These are phyloP conservation scores for Gastrolobium bilobum DNA, from an alignment of 306 rosid species.

Conservation along the genomic window DNA sequence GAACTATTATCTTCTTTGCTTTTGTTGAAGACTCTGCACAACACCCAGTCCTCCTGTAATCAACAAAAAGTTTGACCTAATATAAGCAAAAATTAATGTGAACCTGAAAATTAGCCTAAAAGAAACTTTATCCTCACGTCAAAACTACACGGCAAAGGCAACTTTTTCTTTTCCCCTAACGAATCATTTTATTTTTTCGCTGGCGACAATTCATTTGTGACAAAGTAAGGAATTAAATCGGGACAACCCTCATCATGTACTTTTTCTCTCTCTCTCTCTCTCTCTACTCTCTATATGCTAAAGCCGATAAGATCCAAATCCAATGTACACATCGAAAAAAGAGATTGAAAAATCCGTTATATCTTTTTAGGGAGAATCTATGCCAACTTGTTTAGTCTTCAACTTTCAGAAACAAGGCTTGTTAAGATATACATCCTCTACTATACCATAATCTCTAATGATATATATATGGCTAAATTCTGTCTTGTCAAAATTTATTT, in stretches of 20 bases:
- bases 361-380: constrained; percentile 34
- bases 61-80: constrained; percentile 40
- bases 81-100: constrained; percentile 35
- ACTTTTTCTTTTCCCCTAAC: constrained; percentile 21
- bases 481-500: no score
- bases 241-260: not conserved
- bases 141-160: constrained; percentile 12
- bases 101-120: constrained; percentile 20
- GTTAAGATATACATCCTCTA: not conserved
- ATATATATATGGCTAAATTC: no score
- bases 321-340: not conserved
- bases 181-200: constrained; percentile 15
- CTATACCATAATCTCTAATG: not conserved
- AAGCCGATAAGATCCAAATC: not conserved
- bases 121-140: constrained; percentile 41
- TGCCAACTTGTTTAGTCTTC: constrained; percentile 10
- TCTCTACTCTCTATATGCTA: not conserved
- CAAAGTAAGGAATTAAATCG: constrained; percentile 4
- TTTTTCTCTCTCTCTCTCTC: not conserved
- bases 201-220: not conserved
- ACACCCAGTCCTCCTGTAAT: constrained; percentile 97
- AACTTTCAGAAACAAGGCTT: constrained; percentile 15
- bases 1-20: constrained; percentile 67
- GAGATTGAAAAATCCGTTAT: constrained; percentile 12
- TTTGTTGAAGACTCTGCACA: constrained; percentile 94